Conservation (phyloP, 345 rosid species). For the Rhodamnia rubescens region DNA sequence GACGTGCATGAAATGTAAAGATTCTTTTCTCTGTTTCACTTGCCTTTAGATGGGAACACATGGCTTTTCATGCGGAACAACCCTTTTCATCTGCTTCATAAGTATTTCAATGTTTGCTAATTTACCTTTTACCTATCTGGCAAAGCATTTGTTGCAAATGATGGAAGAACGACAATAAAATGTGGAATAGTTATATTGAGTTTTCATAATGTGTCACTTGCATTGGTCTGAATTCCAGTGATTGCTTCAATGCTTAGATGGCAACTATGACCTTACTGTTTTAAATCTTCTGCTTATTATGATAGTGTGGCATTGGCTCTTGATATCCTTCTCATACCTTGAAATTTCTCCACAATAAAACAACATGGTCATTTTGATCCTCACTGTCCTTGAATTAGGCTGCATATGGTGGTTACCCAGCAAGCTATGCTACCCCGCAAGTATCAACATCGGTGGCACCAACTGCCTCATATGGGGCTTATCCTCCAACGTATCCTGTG, state of each 20-base stretch:
- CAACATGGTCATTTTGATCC: background rate
- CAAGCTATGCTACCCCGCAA: constrained; percentile 58
- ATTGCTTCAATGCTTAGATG: background rate
- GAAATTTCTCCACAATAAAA: background rate
- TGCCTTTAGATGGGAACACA: background rate
- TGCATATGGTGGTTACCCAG: constrained; percentile 62
- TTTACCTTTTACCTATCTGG: background rate
- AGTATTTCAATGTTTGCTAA: background rate
- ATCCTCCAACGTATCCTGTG: constrained; percentile 64
- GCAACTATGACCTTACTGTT: background rate
- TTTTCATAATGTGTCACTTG: background rate
- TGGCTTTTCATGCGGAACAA: background rate
- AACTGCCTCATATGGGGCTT: constrained; percentile 58
- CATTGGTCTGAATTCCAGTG: background rate
- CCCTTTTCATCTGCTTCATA: background rate
- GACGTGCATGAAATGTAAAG: background rate
- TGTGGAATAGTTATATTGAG: background rate
- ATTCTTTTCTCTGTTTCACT: background rate
- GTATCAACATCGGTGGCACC: constrained; percentile 63
- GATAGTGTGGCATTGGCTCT: background rate
- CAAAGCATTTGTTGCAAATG: background rate
- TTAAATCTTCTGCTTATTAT: background rate
- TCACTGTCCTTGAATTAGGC: constrained; percentile 27
- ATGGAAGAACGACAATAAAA: background rate
- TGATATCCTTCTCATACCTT: background rate